A percentile compares a stretch with the other conserved stretches of the same genome.
Conservation (phyloP, 2,329 filamentous ascomycete genomes). For the Chrysoporthe cubensis region DNA sequence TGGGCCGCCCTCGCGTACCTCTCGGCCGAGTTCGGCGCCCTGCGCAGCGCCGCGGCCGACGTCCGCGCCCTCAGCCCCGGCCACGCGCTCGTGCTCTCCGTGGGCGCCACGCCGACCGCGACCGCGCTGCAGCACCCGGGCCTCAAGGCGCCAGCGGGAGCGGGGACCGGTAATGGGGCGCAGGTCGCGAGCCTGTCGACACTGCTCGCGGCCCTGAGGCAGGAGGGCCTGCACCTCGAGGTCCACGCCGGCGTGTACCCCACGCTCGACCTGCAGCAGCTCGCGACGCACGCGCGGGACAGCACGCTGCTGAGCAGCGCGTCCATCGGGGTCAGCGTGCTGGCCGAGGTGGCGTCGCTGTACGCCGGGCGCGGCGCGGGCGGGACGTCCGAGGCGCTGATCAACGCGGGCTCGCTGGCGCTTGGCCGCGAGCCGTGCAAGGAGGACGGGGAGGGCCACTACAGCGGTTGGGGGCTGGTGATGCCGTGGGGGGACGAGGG, state of each 20-base stretch:
- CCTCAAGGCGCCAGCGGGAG: slow-evolving; percentile 31
- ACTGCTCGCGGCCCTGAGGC: slow-evolving; percentile 44
- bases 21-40: slow-evolving; percentile 60
- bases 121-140: slow-evolving; percentile 64
- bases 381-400: slow-evolving; percentile 63
- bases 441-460: slow-evolving; percentile 50
- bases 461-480: slow-evolving; percentile 72
- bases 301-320: slow-evolving; percentile 48
- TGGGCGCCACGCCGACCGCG: slow-evolving; percentile 78
- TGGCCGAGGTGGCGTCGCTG: slow-evolving; percentile 72
- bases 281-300: slow-evolving; percentile 67
- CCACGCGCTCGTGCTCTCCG: slow-evolving; percentile 59
- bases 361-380: slow-evolving; percentile 62
- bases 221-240: slow-evolving; percentile 57
- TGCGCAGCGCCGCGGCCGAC: slow-evolving; percentile 50
- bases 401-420: slow-evolving; percentile 71
- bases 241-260: slow-evolving; percentile 80
- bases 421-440: slow-evolving; percentile 75
- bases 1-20: slow-evolving; percentile 61
- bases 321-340: slow-evolving; percentile 67
- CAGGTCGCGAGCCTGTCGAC: slow-evolving; percentile 40
- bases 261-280: slow-evolving; percentile 76
- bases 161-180: slow-evolving; percentile 22
- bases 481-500: slow-evolving; percentile 56
- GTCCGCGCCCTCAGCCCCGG: slow-evolving; percentile 39